phyloP scores from a whole-genome alignment of 2,329 filamentous ascomycete species.

The Ascochyta viciae-villosae region DNA sequence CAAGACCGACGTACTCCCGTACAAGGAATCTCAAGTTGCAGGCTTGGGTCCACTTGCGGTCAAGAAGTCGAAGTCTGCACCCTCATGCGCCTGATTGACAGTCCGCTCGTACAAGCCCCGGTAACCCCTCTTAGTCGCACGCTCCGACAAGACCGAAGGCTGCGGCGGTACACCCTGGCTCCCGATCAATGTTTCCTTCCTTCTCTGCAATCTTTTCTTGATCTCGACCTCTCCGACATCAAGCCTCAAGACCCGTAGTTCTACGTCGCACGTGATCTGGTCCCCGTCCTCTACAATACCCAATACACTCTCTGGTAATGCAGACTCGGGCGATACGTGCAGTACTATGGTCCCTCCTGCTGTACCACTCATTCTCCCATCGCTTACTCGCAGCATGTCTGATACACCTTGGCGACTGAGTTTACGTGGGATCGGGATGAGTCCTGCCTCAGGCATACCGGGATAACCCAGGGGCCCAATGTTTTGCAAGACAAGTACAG shows the following conservation, averaged over 20 bases:
- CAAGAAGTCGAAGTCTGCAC: conserved; percentile 68
- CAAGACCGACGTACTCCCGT: background rate
- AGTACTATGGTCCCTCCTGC: conserved; percentile 63
- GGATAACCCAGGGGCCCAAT: conserved; percentile 90
- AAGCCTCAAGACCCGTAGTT: conserved; percentile 52
- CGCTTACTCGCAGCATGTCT: conserved; percentile 62
- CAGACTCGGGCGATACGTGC: conserved; percentile 62
- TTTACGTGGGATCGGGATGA: conserved; percentile 80
- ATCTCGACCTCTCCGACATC: conserved; percentile 54
- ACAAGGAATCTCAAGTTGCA: background rate
- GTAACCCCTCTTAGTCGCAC: conserved; percentile 58
- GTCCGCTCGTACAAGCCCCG: conserved; percentile 65
- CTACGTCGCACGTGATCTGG: conserved; percentile 55
- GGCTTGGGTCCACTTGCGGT: conserved; percentile 37
- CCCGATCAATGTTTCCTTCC: conserved; percentile 34
- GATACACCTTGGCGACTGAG: conserved; percentile 55
- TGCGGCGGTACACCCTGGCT: conserved; percentile 11
- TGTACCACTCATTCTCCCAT: conserved; percentile 64
- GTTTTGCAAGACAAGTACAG: conserved; percentile 86
- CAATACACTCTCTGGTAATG: conserved; percentile 56
- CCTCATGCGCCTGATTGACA: conserved; percentile 66
- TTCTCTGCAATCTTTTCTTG: conserved; percentile 44
- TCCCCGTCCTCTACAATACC: conserved; percentile 59
- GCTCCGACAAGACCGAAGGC: conserved; percentile 11
- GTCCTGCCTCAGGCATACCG: conserved; percentile 90